Conservation (phyloP, 352 stramenopile genomes). For the Pythium brachiatum region DNA sequence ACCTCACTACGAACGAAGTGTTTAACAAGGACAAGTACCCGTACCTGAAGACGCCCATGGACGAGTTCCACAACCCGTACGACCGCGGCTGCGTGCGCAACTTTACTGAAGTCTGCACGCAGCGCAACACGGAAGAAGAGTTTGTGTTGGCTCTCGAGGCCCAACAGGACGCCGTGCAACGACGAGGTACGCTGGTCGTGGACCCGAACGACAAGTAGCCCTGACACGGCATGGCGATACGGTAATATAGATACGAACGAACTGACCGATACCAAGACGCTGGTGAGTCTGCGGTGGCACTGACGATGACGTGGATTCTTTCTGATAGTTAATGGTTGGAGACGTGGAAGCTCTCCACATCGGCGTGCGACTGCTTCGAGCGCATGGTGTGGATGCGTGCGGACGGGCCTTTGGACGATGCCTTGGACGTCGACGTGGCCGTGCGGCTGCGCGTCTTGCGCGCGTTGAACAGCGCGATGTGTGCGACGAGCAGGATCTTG, state of each 20-base stretch:
- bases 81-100: constrained; percentile 59
- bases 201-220: constrained; percentile 11
- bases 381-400: too few species aligned
- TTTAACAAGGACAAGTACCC: constrained; percentile 89
- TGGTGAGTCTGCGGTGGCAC: too few species aligned
- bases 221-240: not conserved
- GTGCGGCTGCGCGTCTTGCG: not conserved
- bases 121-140: constrained; percentile 19
- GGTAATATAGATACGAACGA: not conserved
- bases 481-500: constrained; percentile 17
- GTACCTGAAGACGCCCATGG: constrained; percentile 76
- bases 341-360: too few species aligned
- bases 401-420: too few species aligned
- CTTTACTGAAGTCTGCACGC: constrained; percentile 49
- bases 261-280: too few species aligned
- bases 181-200: constrained; percentile 1
- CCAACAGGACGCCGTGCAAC: not conserved
- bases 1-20: constrained; percentile 85
- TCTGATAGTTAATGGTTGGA: too few species aligned
- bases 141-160: constrained; percentile 1
- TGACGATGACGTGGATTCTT: too few species aligned
- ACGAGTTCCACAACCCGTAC: constrained; percentile 81
- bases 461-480: constrained; percentile 16
- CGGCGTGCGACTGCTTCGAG: too few species aligned
- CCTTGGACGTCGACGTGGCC: not conserved